phyloP scores from a whole-genome alignment of 768 basidiomycete species.

The Leccinum aurantiacum region DNA sequence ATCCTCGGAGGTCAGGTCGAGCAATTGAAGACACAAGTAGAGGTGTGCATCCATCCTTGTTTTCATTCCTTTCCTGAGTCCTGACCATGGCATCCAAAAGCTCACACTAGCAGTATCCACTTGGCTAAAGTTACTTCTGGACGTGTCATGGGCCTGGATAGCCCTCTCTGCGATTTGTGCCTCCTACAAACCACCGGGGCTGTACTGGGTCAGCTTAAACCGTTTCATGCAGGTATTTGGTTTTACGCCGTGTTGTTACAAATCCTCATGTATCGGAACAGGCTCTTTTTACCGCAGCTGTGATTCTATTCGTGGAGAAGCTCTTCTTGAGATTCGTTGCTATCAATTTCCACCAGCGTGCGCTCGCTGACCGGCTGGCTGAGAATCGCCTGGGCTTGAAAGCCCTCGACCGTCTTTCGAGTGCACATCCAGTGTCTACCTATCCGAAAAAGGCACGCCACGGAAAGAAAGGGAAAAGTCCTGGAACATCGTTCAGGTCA shows the following conservation, averaged over 20 bases:
- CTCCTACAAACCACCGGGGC: conserved; percentile 57
- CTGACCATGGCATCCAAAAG: conserved; percentile 33
- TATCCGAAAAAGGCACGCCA: conserved; percentile 39
- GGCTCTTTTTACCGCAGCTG: conserved; percentile 44
- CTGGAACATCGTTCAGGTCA: conserved; percentile 40
- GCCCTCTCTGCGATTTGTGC: conserved; percentile 61
- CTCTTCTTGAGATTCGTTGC: conserved; percentile 73
- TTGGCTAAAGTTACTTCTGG: conserved; percentile 71
- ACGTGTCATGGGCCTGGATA: conserved; percentile 74
- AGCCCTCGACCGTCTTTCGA: conserved; percentile 70
- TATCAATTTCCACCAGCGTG: conserved; percentile 77
- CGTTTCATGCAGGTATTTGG: conserved; percentile 62
- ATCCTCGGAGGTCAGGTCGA: conserved; percentile 63
- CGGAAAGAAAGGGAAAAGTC: conserved; percentile 48
- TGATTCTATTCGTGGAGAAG: conserved; percentile 53
- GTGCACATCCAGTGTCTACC: conserved; percentile 48
- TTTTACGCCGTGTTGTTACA: conserved; percentile 4
- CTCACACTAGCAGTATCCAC: conserved; percentile 64
- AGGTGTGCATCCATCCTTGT: conserved; percentile 43
- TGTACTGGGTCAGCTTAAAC: conserved; percentile 69
- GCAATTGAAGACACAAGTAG: conserved; percentile 63
- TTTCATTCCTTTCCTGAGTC: not conserved
- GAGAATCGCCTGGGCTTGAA: conserved; percentile 71
- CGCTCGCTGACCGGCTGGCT: conserved; percentile 67
- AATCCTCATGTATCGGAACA: conserved; percentile 21